Evolutionary conservation across 129 eudicot genomes (phyloP).

Genomic region (Flaveria linearis): DNA sequence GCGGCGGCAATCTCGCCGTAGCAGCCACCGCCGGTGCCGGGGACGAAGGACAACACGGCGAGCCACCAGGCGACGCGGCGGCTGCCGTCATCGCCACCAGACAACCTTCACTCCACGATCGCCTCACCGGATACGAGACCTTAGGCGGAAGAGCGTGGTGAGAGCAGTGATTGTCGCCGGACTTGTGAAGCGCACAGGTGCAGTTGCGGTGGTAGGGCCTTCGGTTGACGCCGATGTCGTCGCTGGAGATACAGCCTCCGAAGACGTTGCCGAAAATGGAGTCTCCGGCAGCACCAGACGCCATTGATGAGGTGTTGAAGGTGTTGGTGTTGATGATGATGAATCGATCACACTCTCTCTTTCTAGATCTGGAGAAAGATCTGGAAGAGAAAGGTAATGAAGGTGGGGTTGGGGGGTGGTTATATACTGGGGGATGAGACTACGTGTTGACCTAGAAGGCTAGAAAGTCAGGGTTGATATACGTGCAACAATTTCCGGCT

Average conservation of each 20-base stretch:
- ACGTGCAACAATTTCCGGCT: slow-evolving; percentile 31
- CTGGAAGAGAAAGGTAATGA: slow-evolving; percentile 25
- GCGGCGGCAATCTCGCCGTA: slow-evolving; percentile 35
- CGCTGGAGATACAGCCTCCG: slow-evolving; percentile 49
- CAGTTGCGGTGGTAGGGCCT: slow-evolving; percentile 75
- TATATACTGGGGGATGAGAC: slow-evolving; percentile 13
- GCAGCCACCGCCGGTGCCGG: slow-evolving; percentile 19
- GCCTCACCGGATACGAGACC: slow-evolving; percentile 47
- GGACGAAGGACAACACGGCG: slow-evolving; percentile 34
- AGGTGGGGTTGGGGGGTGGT: neutral
- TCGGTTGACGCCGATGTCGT: slow-evolving; percentile 34
- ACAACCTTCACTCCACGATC: slow-evolving; percentile 63
- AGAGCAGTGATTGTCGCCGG: slow-evolving; percentile 22
- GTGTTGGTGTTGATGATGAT: neutral
- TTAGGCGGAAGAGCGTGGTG: slow-evolving; percentile 33
- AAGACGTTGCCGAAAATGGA: slow-evolving; percentile 32
- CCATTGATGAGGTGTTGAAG: slow-evolving; percentile 30
- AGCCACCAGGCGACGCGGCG: slow-evolving; percentile 33
- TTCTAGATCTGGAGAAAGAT: slow-evolving; percentile 35
- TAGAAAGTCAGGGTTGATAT: neutral
- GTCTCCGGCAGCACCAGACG: slow-evolving; percentile 48
- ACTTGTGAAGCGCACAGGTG: slow-evolving; percentile 59
- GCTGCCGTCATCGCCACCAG: slow-evolving; percentile 40
- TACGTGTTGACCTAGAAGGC: slow-evolving; percentile 41
- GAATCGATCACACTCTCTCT: neutral